Conservation (phyloP, 2,329 filamentous ascomycete genomes). For the Lojkania enalia region DNA sequence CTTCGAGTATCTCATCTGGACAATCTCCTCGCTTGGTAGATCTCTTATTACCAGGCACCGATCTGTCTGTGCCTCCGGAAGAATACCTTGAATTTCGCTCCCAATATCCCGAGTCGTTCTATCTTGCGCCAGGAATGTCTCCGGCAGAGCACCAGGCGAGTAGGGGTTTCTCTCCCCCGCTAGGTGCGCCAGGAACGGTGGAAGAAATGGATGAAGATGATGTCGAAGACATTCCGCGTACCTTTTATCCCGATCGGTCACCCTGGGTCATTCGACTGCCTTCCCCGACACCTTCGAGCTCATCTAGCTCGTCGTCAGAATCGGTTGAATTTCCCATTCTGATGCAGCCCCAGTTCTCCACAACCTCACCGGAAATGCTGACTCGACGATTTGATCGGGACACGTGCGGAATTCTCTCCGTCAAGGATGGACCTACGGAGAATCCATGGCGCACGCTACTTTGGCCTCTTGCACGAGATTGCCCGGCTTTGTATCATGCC, state of each 20-base stretch:
- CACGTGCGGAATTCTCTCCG: slow-evolving; percentile 71
- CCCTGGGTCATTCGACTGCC: slow-evolving; percentile 45
- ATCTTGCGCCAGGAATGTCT: slow-evolving; percentile 34
- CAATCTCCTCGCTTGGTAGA: slow-evolving; percentile 55
- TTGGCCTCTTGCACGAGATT: slow-evolving; percentile 68
- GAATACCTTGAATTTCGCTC: slow-evolving; percentile 40
- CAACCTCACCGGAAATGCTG: slow-evolving; percentile 63
- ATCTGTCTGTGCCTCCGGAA: slow-evolving; percentile 48
- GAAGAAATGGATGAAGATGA: slow-evolving; percentile 48
- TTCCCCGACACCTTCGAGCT: slow-evolving; percentile 42
- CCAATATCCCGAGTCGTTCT: slow-evolving; percentile 40
- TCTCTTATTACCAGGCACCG: slow-evolving; percentile 53
- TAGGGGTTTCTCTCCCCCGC: background rate
- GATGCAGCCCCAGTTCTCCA: slow-evolving; percentile 53
- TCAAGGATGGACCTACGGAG: slow-evolving; percentile 69
- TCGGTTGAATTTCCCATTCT: slow-evolving; percentile 33
- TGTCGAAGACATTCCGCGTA: slow-evolving; percentile 59
- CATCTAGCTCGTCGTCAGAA: slow-evolving; percentile 38
- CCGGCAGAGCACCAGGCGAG: slow-evolving; percentile 32
- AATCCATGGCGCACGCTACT: slow-evolving; percentile 73
- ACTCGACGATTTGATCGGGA: slow-evolving; percentile 65
- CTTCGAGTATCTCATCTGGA: slow-evolving; percentile 46
- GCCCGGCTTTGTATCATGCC: slow-evolving; percentile 68
- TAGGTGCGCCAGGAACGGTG: background rate
- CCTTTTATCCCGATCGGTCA: slow-evolving; percentile 33